A percentile compares a stretch with the other conserved stretches of the same genome.
These are phyloP conservation scores for Pyrrhoderma noxium DNA, from an alignment of 1,284 basidiomycete genomes.

Conservation along the genomic window DNA sequence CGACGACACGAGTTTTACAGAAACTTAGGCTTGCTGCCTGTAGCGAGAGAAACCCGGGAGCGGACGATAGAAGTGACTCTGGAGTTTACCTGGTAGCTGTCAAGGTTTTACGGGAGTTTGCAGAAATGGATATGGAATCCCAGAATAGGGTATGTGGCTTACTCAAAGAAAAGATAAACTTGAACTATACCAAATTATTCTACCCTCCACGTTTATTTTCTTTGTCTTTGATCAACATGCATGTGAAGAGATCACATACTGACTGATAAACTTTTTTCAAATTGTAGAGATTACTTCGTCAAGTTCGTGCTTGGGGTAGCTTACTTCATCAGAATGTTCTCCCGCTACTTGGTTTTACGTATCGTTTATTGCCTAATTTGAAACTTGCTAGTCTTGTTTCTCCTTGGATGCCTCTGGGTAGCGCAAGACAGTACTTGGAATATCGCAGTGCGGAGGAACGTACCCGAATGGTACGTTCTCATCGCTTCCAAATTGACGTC, in stretches of 20 bases:
- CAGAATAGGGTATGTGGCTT: not conserved
- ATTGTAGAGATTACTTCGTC: no score
- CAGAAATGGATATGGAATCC: not conserved
- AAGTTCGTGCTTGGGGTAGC: slow-evolving; percentile 14
- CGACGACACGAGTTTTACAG: not conserved
- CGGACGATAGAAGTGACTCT: not conserved
- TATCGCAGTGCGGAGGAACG: slow-evolving; percentile 4
- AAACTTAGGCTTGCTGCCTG: no score
- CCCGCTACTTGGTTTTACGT: slow-evolving; percentile 13
- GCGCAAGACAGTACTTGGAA: slow-evolving; percentile 7
- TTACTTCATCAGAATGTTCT: slow-evolving; percentile 16
- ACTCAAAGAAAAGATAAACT: not conserved
- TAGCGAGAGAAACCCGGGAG: no score
- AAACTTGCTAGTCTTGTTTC: slow-evolving; percentile 17
- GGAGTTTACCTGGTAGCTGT: slow-evolving; percentile 1
- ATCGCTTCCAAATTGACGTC: not conserved
- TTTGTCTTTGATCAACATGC: no score
- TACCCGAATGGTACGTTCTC: slow-evolving; percentile 3
- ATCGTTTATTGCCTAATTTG: slow-evolving; percentile 7
- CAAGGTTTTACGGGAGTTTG: slow-evolving; percentile 5
- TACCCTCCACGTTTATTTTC: no score
- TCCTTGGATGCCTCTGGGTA: slow-evolving; percentile 17
- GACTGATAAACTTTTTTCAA: no score
- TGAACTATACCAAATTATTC: no score
- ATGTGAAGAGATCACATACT: no score